Evolutionary conservation across 768 basidiomycete genomes (phyloP).

Genomic region (Candolleomyces aberdarensis): DNA sequence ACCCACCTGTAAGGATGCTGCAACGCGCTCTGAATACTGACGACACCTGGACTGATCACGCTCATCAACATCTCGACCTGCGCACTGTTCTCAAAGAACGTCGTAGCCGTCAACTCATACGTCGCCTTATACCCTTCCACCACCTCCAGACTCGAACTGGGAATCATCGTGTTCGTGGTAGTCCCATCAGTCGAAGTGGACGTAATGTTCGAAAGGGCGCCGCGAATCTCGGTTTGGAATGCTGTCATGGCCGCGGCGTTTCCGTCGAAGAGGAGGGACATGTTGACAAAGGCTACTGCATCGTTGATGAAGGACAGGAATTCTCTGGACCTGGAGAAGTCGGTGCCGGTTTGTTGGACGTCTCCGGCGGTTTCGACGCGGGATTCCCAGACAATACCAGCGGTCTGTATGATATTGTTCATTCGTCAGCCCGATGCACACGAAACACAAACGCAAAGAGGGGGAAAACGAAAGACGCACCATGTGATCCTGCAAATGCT

Average conservation of each 20-base stretch:
- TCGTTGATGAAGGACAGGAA: constrained; percentile 61
- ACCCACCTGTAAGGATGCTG: constrained; percentile 49
- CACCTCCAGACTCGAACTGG: constrained; percentile 24
- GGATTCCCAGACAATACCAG: constrained; percentile 23
- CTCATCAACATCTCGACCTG: constrained; percentile 55
- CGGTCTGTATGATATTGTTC: constrained; percentile 14
- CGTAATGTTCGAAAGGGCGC: constrained; percentile 19
- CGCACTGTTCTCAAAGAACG: constrained; percentile 39
- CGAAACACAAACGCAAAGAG: no score
- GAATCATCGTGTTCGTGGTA: no score
- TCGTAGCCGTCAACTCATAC: constrained; percentile 41
- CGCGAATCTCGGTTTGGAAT: constrained; percentile 21
- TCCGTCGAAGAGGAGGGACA: constrained; percentile 40
- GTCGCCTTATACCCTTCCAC: constrained; percentile 52
- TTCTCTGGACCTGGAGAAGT: constrained; percentile 29
- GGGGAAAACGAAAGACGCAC: constrained; percentile 16
- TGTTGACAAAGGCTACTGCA: constrained; percentile 59
- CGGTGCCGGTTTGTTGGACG: constrained; percentile 23
- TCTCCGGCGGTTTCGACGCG: constrained; percentile 31
- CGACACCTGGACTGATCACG: constrained; percentile 27
- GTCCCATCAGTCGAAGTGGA: neutral
- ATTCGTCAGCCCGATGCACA: neutral
- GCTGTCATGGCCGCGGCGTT: neutral
- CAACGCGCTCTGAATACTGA: constrained; percentile 58
- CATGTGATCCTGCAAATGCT: constrained; percentile 54